Base-by-base conservation (phyloP, 306 rosid species). In the Hylodesmum podocarpum region DNA sequence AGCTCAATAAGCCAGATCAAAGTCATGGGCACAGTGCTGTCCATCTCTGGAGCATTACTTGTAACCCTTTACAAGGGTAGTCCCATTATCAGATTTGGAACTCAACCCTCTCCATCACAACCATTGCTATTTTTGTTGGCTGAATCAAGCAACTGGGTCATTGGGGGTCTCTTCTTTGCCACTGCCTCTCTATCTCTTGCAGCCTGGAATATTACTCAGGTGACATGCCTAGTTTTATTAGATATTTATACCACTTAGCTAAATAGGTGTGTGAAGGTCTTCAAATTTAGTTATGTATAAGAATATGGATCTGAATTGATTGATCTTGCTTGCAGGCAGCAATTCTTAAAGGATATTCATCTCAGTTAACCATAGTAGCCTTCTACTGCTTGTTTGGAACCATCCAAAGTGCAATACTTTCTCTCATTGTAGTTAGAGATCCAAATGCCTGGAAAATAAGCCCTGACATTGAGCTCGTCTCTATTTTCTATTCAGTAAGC, bases 321-420 rank as follows among this genome's bases (percentile, higher is more conserved):
- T 66, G 67, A 27, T 25, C 40, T 6, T 41, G 50, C 39, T 34
- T 77, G 49, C 76, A 91, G 91, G 93, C 96, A 66, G 88, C 84
- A 72, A 67, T 86, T 82, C 87, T 91, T 34, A 73, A 81, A 70
- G 89, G 78, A 5, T 91, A 84, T 84, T 89, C 91, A 24, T 89
- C 87, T 21, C 82, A 89, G 80, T 66, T 73, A 82, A 91, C 93
- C 57, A 77, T 87, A 46, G 82, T 91, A 46, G 83, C 86, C 68
- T 89, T 84, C 81, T 85, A 80, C 81, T 78, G 87, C 87, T 58
- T 89, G 64, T 91, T 89, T 87, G 93, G 93, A 76, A 82, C 89
- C 64, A 77, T 91, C 58, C 96, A 91, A 70, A 84, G 82, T 72
- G 81, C 86, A 72, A 29, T 72, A 27, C 72, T 91, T 50, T 70